Percentiles rank a stretch among this genome's conserved stretches.
phyloP scores from a whole-genome alignment of 1,284 basidiomycete species.

The Sanghuangporus sanghuang region DNA sequence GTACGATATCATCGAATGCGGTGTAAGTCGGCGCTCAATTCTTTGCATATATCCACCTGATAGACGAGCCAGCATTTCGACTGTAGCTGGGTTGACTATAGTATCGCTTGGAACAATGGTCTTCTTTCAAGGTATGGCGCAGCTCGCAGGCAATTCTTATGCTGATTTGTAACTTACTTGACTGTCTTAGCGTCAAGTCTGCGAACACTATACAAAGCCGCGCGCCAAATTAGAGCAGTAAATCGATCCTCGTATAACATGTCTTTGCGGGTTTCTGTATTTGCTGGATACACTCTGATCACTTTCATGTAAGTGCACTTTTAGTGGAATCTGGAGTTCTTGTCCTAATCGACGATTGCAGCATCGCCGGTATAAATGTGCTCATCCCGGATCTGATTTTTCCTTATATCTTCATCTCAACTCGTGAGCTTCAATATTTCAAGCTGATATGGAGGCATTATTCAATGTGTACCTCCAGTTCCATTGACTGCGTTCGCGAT shows the following conservation, averaged over 20 bases:
- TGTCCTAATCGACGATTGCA: not conserved
- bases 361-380: conserved; percentile 1
- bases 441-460: not conserved
- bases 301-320: conserved; percentile 10
- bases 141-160: not conserved
- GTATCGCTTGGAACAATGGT: not conserved
- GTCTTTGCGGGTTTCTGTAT: conserved; percentile 4
- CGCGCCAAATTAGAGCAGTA: conserved; percentile 1
- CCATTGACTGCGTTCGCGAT: conserved; percentile 12
- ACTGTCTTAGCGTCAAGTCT: not conserved
- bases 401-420: conserved; percentile 12
- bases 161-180: not conserved
- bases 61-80: not conserved
- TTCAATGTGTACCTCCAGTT: not conserved
- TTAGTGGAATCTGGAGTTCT: not conserved
- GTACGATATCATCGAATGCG: conserved; percentile 13
- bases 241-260: conserved; percentile 6
- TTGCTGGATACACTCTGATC: conserved; percentile 4
- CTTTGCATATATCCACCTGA: not conserved
- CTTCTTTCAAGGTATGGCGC: conserved; percentile 1
- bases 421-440: conserved; percentile 2
- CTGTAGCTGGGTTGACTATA: conserved; percentile 6
- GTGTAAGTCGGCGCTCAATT: conserved; percentile 1
- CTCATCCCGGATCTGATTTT: conserved; percentile 1
- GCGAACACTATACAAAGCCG: not conserved